Evolutionary conservation across 352 stramenopile species (phyloP).

Genomic region (Pythium rhizo-oryzae): DNA sequence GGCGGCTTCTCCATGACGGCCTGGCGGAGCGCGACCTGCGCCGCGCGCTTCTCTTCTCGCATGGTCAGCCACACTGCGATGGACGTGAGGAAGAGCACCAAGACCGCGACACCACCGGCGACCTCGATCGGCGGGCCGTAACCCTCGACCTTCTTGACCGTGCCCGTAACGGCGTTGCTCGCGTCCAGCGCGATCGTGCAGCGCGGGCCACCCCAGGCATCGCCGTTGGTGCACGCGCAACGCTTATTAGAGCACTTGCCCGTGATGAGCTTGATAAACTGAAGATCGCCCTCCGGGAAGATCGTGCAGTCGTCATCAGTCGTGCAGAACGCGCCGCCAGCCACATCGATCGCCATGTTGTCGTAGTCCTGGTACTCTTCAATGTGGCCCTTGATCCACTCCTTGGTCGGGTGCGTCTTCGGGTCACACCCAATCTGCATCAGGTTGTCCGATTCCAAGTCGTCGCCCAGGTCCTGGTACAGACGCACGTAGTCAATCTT

Average conservation of each 20-base stretch:
- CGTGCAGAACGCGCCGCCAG: conserved; percentile 30
- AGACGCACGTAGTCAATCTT: conserved; percentile 42
- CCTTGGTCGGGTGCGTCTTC: conserved; percentile 36
- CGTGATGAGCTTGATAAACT: conserved; percentile 27
- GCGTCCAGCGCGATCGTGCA: conserved; percentile 32
- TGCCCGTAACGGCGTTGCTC: conserved; percentile 15
- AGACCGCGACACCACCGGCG: conserved; percentile 10
- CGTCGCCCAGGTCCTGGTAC: conserved; percentile 32
- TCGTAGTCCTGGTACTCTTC: conserved; percentile 39
- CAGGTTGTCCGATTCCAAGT: conserved; percentile 22
- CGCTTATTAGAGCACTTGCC: conserved; percentile 41
- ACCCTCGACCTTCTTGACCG: conserved; percentile 10
- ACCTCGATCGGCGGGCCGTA: conserved; percentile 30
- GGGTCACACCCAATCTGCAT: conserved; percentile 46
- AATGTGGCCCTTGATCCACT: conserved; percentile 45
- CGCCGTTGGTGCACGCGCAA: conserved; percentile 45
- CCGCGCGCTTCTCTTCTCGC: neutral
- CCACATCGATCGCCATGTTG: conserved; percentile 33
- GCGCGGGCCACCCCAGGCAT: conserved; percentile 38
- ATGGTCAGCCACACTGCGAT: conserved; percentile 13
- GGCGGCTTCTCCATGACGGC: conserved; percentile 21
- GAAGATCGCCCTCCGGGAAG: conserved; percentile 21
- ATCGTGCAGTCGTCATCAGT: conserved; percentile 41
- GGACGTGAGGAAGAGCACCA: conserved; percentile 22
- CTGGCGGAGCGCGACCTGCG: conserved; percentile 3